These are phyloP conservation scores for Elsinoe arachidis DNA, from an alignment of 2,329 filamentous ascomycete species.

Conservation along the genomic window DNA sequence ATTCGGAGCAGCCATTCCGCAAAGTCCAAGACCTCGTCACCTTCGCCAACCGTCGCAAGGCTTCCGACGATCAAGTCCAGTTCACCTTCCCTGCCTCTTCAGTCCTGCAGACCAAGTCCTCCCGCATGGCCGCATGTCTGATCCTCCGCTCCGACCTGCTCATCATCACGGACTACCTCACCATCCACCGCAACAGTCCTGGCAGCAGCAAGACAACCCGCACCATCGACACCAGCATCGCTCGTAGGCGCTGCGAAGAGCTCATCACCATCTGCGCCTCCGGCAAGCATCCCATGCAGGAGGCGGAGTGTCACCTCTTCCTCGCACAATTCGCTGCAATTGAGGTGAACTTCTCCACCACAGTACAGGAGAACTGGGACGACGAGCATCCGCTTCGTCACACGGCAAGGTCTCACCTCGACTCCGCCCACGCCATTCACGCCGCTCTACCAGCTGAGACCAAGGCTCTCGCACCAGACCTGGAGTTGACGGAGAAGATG, in stretches of 20 bases:
- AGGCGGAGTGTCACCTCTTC: slow-evolving; percentile 45
- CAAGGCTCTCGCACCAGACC: slow-evolving; percentile 33
- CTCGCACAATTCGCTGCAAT: slow-evolving; percentile 42
- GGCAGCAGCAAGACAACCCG: slow-evolving; percentile 13
- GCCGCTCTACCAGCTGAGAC: slow-evolving; percentile 21
- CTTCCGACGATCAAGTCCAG: neutral
- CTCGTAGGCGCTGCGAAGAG: slow-evolving; percentile 32
- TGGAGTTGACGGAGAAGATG: slow-evolving; percentile 40
- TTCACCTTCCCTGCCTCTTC: slow-evolving; percentile 23
- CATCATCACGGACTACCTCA: slow-evolving; percentile 39
- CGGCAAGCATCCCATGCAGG: slow-evolving; percentile 32
- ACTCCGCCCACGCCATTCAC: slow-evolving; percentile 23
- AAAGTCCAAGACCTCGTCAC: slow-evolving; percentile 40
- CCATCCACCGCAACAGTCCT: slow-evolving; percentile 16
- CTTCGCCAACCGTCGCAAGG: slow-evolving; percentile 29
- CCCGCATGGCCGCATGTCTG: slow-evolving; percentile 38
- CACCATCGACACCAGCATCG: slow-evolving; percentile 26
- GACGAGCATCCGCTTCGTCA: neutral
- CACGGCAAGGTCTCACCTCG: slow-evolving; percentile 21
- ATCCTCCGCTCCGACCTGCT: slow-evolving; percentile 42
- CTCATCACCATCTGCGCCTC: slow-evolving; percentile 34
- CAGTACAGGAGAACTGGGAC: neutral
- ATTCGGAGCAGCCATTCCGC: slow-evolving; percentile 44
- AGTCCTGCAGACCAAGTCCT: slow-evolving; percentile 24
- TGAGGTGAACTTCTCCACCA: slow-evolving; percentile 21